A percentile compares a stretch with the other conserved stretches of the same genome.
Conservation (phyloP, 768 basidiomycete species). For the Lactarius indigo region DNA sequence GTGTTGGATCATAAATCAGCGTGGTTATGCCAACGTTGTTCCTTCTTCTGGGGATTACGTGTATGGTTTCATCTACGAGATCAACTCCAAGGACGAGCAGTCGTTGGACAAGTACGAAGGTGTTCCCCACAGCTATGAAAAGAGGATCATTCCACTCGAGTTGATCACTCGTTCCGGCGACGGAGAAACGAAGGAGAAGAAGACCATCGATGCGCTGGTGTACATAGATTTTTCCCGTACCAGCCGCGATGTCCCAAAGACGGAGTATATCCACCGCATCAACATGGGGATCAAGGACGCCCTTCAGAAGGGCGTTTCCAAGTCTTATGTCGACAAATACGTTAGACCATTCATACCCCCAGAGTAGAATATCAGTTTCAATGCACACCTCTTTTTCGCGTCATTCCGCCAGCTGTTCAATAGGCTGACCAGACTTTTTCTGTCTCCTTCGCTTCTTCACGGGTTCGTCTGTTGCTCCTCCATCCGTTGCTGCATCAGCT, state of each 20-base stretch:
- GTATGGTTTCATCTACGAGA: constrained; percentile 17
- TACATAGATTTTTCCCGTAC: constrained; percentile 13
- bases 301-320: constrained; percentile 6
- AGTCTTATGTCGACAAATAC: constrained; percentile 17
- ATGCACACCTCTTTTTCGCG: not conserved
- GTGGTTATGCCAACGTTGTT: constrained; percentile 13
- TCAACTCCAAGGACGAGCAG: constrained; percentile 9
- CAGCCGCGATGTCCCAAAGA: constrained; percentile 11
- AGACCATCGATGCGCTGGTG: constrained; percentile 8
- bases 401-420: not conserved
- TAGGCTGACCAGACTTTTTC: constrained; percentile 32
- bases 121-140: not conserved
- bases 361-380: not conserved
- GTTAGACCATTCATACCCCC: constrained; percentile 22
- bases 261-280: constrained; percentile 23
- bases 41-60: constrained; percentile 12
- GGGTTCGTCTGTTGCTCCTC: constrained; percentile 15
- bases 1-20: constrained; percentile 22
- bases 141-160: constrained; percentile 11
- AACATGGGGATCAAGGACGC: constrained; percentile 16
- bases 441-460: constrained; percentile 43
- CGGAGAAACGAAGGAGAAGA: not conserved
- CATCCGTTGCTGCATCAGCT: constrained; percentile 25
- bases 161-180: not conserved
- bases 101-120: constrained; percentile 13